Evolutionary conservation across 257 asterid genomes (phyloP), one percentile per base, ranked within the genome.

Genomic region (Leptodermis oblonga): DNA sequence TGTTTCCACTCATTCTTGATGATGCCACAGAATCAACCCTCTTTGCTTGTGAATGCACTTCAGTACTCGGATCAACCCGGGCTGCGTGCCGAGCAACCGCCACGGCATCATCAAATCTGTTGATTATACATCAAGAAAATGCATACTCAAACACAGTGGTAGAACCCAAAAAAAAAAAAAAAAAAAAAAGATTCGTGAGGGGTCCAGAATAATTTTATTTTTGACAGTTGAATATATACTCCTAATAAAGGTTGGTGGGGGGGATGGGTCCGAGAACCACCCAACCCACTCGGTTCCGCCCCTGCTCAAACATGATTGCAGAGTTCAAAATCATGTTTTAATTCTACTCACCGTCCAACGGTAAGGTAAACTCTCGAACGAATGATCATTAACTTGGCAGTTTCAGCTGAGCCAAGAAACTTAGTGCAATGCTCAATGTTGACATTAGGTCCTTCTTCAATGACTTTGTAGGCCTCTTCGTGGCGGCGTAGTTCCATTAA

Each of bases 61-160:
- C 79, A 12, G 70, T 60, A 28, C 84, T 78, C 7, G 83, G n/a
- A 75, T 79, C 79, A 8, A 88, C 68, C 59, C 46, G 31, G 26
- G 79, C 74, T 46, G 92, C 90, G 7, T 78, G 74, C 64, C 82
- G 71, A 64, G 83, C 80, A 48, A 67, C 65, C 59, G 62, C 36
- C 39, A 78, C 77, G 10, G 92, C 95, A 76, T 86, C 92, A 61
- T 86, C 95, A 67, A 88, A 88, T 81, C 92, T 88, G 75, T 69
- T 18, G 3, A 74, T 51, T 5, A 1, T 15, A 49, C 71, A 58
- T 30, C 49, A 62, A 37, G 67, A 1, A 25, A 36, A 2, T 2
- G 6, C 5, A 6, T 31, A 26, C 7, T 62, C 20, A 8, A 30
- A 26, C 3, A 51, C 13, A 52, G 10, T 7, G 5, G 20, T 52